Base-by-base conservation (phyloP, 441 rosid genomes). In the Arabidopsis hybrid region DNA sequence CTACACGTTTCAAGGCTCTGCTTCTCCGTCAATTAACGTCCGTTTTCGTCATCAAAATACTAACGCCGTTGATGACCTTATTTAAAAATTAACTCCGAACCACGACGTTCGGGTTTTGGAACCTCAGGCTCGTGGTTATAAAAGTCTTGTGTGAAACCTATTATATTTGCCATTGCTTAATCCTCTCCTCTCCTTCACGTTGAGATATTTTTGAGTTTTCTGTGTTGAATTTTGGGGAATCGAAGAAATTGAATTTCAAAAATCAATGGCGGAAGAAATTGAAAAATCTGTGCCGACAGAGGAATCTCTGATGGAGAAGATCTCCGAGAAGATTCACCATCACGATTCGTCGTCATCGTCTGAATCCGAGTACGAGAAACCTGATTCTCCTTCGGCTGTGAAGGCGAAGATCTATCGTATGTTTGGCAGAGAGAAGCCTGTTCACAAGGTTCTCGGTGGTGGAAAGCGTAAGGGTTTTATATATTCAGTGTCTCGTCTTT, bases 361-460 rank as follows among this genome's bases (percentile, higher is more conserved):
- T 45, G 97, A 88, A 58, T 83, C 91, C 0, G 97, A 88, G 50
- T 64, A 69, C 49, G 85, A 83, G 84, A 86, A 83, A 55, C 74
- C 85, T 29, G 71, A 59, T 10, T 81, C 90, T 10, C 83, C 86
- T 5, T 76, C 89, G 3, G 78, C 87, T 40, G 79, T 76, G 46
- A 86, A 89, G 67, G 79, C 84, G 7, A 85, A 85, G 84, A 65
- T 85, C 67, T 87, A 71, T 64, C 90, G 91, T 38, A 21, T 87
- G 18, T 89, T 89, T 46, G 94, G 94, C 3, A 83, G 94, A 64
- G 87, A 89, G 79, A 82, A 75, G 31, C 86, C 90, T 55, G 85
- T 89, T 35, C 94, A 89, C 71, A 80, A 87, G 71, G 88, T 87
- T 58, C 79, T 89, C 45, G 94, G 90, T 16, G 91, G 91, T 56